These are phyloP conservation scores for Phoma sp. DNA, from an alignment of 2,329 filamentous ascomycete species.

Conservation along the genomic window DNA sequence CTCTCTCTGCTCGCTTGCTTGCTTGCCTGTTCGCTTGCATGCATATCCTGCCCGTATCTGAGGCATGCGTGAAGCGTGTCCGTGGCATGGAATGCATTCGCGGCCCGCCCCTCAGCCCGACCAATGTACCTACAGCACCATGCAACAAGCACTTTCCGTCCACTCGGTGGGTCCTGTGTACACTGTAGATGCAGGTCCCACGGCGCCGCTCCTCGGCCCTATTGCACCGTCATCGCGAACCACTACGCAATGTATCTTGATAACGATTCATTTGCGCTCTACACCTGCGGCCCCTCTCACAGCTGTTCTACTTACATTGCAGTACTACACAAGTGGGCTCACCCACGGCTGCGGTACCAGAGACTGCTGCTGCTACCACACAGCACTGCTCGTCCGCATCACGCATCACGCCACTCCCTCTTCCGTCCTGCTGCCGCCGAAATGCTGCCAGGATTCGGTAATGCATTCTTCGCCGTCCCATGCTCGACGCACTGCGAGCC, in stretches of 20 bases:
- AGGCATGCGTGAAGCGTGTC: background rate
- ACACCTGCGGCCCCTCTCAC: conserved; percentile 6
- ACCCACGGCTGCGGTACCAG: background rate
- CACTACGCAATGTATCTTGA: conserved; percentile 11
- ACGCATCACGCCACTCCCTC: conserved; percentile 9
- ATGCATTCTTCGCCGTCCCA: conserved; percentile 8
- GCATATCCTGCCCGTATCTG: no score
- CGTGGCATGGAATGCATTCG: conserved; percentile 12
- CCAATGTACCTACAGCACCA: background rate
- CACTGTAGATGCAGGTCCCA: background rate
- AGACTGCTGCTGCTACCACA: background rate
- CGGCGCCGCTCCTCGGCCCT: conserved; percentile 3
- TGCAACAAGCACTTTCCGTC: background rate
- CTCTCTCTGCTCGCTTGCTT: no score
- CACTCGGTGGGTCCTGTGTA: background rate
- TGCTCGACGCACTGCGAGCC: conserved; percentile 5
- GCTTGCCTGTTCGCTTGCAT: no score
- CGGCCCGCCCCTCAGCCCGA: conserved; percentile 4
- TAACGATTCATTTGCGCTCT: conserved; percentile 11
- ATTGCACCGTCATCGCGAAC: conserved; percentile 3
- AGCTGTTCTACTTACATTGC: background rate
- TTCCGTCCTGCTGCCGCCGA: conserved; percentile 4
- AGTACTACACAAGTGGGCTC: conserved; percentile 5
- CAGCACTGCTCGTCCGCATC: background rate
- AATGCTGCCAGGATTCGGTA: conserved; percentile 7